phyloP scores from a whole-genome alignment of 169 alveolate species.

The Plasmodium berghei region DNA sequence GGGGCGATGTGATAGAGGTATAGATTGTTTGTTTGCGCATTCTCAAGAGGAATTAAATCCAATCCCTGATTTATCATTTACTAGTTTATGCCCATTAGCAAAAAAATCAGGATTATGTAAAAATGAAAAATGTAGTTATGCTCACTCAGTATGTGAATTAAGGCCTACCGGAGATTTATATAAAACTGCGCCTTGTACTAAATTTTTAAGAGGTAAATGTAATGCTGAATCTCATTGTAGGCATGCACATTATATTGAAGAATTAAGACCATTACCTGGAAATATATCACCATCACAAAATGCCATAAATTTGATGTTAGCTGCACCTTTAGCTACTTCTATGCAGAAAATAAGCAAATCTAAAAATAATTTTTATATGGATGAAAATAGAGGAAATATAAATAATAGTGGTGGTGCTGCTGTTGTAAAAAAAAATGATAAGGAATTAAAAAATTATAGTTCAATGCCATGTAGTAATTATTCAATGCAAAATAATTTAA shows the following conservation, averaged over 20 bases:
- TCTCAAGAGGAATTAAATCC: constrained; percentile 88
- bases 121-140: constrained; percentile 81
- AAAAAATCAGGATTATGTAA: constrained; percentile 86
- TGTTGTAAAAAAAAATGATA: constrained; percentile 2
- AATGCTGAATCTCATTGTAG: constrained; percentile 72
- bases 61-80: constrained; percentile 64
- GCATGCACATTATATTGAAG: constrained; percentile 68
- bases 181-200: constrained; percentile 67
- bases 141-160: constrained; percentile 74
- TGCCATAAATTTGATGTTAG: constrained; percentile 62
- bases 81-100: constrained; percentile 85
- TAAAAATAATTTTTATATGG: neutral
- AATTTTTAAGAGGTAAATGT: constrained; percentile 71
- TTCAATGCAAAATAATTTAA: neutral
- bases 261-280: constrained; percentile 64
- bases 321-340: constrained; percentile 30
- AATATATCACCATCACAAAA: constrained; percentile 60
- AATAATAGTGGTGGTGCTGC: neutral
- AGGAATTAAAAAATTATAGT: neutral
- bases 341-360: constrained; percentile 18
- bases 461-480: neutral
- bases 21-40: constrained; percentile 89
- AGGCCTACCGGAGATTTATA: constrained; percentile 73
- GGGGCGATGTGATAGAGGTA: constrained; percentile 87
- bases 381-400: constrained; percentile 2